Percentiles rank a stretch among this genome's conserved stretches.
Evolutionary conservation across 1,139 yeast species (phyloP).

Genomic region (Kodamaea ohmeri): DNA sequence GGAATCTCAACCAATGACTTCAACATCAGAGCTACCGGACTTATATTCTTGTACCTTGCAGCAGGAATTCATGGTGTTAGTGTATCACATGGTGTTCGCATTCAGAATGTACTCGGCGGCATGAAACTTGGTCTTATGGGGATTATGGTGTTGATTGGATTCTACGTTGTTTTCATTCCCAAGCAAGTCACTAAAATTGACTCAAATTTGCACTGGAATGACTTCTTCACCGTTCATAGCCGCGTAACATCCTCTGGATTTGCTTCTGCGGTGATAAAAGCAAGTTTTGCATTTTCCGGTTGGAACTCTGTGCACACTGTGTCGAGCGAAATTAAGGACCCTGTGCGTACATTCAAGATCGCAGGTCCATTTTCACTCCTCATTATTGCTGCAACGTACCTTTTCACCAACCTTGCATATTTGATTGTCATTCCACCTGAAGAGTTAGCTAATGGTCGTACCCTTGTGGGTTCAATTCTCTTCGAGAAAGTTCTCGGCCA

Average conservation of each 20-base stretch:
- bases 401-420: conserved; percentile 55
- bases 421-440: conserved; percentile 52
- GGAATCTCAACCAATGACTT: conserved; percentile 41
- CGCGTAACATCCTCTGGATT: conserved; percentile 43
- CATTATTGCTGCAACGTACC: conserved; percentile 49
- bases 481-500: conserved; percentile 57
- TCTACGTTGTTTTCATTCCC: conserved; percentile 49
- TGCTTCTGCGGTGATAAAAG: conserved; percentile 56
- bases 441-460: conserved; percentile 53
- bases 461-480: conserved; percentile 55
- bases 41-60: conserved; percentile 40
- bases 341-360: conserved; percentile 52
- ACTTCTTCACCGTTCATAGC: conserved; percentile 27
- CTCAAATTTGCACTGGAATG: conserved; percentile 35
- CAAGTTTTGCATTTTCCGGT: conserved; percentile 60
- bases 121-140: conserved; percentile 49
- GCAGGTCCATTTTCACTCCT: conserved; percentile 59
- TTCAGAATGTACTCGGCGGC: conserved; percentile 58
- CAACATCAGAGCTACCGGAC: conserved; percentile 43
- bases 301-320: conserved; percentile 66
- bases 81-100: conserved; percentile 49
- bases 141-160: conserved; percentile 49
- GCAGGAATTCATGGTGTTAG: conserved; percentile 53
- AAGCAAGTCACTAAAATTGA: conserved; percentile 38
- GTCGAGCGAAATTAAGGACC: conserved; percentile 59